A percentile compares a stretch with the other conserved stretches of the same genome.
Conservation (phyloP, 345 rosid genomes). For the Physaria fendleri region DNA sequence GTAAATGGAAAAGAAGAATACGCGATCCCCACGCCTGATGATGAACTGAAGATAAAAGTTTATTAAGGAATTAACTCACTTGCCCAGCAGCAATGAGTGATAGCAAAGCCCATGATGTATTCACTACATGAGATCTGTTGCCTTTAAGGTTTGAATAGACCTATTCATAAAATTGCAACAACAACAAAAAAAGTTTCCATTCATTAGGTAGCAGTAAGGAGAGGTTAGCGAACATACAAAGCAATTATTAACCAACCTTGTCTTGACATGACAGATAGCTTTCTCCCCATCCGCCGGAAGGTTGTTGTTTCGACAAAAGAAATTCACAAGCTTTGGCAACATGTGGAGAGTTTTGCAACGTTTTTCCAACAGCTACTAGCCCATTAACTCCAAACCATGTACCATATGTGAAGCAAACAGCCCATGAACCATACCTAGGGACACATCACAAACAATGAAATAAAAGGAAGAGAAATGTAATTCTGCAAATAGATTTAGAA, state of each 20-base stretch:
- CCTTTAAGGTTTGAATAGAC: constrained; percentile 52
- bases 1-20: not conserved
- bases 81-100: constrained; percentile 60
- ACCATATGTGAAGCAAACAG: constrained; percentile 80
- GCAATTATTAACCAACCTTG: constrained; percentile 56
- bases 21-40: not conserved
- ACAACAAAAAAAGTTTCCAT: not conserved
- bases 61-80: constrained; percentile 30
- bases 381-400: constrained; percentile 82
- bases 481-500: not conserved
- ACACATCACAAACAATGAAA: not conserved
- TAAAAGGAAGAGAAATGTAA: not conserved
- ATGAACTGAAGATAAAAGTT: not conserved
- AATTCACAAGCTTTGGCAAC: constrained; percentile 78
- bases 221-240: not conserved
- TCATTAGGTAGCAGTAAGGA: not conserved
- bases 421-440: constrained; percentile 95
- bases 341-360: constrained; percentile 43
- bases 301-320: constrained; percentile 72
- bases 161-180: constrained; percentile 24
- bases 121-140: constrained; percentile 49
- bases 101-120: constrained; percentile 64
- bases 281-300: constrained; percentile 98
- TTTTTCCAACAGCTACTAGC: constrained; percentile 73
- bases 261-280: constrained; percentile 93